Conservation (phyloP, 176 grass and related monocot genomes). For the Phyllostachys edulis region DNA sequence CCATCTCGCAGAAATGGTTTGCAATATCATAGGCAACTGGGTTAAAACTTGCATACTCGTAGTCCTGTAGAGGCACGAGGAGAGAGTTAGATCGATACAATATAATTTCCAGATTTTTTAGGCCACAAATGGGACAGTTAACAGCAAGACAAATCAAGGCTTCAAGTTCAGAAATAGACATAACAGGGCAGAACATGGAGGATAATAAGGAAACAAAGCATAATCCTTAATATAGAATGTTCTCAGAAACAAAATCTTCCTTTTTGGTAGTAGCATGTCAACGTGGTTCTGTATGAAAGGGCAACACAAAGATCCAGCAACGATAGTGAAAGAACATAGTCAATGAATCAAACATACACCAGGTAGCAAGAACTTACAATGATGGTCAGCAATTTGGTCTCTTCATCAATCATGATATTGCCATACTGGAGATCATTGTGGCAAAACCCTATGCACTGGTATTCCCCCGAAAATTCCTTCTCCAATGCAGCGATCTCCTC, state of each 20-base stretch:
- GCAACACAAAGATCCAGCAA: neutral
- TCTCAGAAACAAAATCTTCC: neutral
- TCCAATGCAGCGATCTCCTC: slow-evolving; percentile 64
- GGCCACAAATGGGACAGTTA: neutral
- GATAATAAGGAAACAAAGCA: neutral
- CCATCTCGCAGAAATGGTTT: slow-evolving; percentile 99
- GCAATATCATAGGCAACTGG: slow-evolving; percentile 82
- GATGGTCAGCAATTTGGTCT: slow-evolving; percentile 61
- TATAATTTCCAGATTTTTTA: neutral
- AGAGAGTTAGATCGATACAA: neutral
- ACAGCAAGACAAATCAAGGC: neutral
- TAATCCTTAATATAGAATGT: neutral
- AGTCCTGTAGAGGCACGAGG: slow-evolving; percentile 51
- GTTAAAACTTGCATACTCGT: slow-evolving; percentile 95
- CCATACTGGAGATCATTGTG: slow-evolving; percentile 98
- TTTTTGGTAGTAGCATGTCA: neutral
- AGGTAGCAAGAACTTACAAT: slow-evolving; percentile 63
- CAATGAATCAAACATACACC: neutral
- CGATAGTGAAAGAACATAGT: neutral
- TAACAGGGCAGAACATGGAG: neutral
- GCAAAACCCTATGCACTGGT: slow-evolving; percentile 65
- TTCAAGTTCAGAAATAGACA: slow-evolving; percentile 23
- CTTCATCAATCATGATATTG: slow-evolving; percentile 98
- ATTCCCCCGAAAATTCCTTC: slow-evolving; percentile 44
- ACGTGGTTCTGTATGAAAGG: neutral